phyloP scores from a whole-genome alignment of 805 yeast genomes.

The Pichia nanzhaoensis region DNA sequence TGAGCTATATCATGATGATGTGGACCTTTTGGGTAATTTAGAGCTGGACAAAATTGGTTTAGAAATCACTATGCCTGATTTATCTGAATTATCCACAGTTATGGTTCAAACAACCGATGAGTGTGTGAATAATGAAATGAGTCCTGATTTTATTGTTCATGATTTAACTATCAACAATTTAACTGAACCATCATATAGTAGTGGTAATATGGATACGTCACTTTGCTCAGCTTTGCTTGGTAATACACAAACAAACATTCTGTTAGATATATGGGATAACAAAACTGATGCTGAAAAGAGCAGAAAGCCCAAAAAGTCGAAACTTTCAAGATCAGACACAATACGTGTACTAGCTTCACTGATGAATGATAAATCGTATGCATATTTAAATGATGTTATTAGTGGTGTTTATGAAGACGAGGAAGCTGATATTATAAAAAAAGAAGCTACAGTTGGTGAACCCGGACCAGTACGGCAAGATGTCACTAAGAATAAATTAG shows the following conservation, averaged over 20 bases:
- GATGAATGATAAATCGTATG: conserved; percentile 29
- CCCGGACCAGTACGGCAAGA: too few species aligned
- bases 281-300: not conserved
- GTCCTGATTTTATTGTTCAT: conserved; percentile 10
- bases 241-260: conserved; percentile 5
- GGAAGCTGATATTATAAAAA: not conserved
- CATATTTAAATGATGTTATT: conserved; percentile 35
- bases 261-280: conserved; percentile 5
- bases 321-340: conserved; percentile 1
- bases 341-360: conserved; percentile 1
- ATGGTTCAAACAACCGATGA: not conserved
- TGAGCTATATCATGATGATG: conserved; percentile 2
- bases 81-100: not conserved
- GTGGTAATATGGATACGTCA: conserved; percentile 14
- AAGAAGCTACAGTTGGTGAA: not conserved
- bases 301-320: too few species aligned
- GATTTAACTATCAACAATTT: conserved; percentile 4
- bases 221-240: conserved; percentile 25
- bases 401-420: conserved; percentile 19
- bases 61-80: conserved; percentile 1
- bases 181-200: not conserved
- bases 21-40: conserved; percentile 8
- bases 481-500: not conserved
- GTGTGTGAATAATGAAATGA: not conserved
- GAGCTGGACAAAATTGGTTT: conserved; percentile 4